Conservation (phyloP, 176 grass and related monocot species). For the Musa beccarii region DNA sequence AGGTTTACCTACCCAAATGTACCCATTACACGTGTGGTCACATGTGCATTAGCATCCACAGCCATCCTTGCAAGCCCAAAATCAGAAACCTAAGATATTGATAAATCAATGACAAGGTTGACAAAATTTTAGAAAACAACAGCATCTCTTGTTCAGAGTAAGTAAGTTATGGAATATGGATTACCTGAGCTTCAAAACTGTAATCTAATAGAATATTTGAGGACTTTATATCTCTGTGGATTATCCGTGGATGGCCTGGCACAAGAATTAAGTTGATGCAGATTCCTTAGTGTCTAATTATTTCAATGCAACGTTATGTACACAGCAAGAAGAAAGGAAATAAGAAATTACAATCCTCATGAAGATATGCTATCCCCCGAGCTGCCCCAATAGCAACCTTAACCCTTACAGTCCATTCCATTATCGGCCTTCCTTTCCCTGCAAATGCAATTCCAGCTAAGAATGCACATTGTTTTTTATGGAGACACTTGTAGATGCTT, state of each 20-base stretch:
- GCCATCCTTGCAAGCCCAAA: conserved; percentile 97
- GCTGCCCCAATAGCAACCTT: conserved; percentile 85
- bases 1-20: conserved; percentile 74
- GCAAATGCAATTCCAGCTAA: conserved; percentile 23
- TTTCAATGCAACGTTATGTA: not conserved
- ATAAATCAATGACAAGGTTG: conserved; percentile 1
- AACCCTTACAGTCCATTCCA: conserved; percentile 80
- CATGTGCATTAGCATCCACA: conserved; percentile 66
- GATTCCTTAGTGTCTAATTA: conserved; percentile 24
- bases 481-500: not conserved
- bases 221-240: conserved; percentile 99
- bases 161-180: conserved; percentile 16
- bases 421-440: conserved; percentile 46
- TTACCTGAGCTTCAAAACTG: conserved; percentile 92
- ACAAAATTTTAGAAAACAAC: not conserved
- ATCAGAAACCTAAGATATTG: conserved; percentile 75
- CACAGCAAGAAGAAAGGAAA: conserved; percentile 4
- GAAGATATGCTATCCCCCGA: conserved; percentile 92
- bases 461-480: not conserved
- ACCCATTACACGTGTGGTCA: conserved; percentile 91
- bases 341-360: conserved; percentile 82
- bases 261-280: conserved; percentile 15
- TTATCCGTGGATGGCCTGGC: conserved; percentile 91
- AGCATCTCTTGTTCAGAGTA: conserved; percentile 4
- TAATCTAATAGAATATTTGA: conserved; percentile 98